phyloP scores from a whole-genome alignment of 2,329 filamentous ascomycete genomes.

The Emydomyces testavorans region DNA sequence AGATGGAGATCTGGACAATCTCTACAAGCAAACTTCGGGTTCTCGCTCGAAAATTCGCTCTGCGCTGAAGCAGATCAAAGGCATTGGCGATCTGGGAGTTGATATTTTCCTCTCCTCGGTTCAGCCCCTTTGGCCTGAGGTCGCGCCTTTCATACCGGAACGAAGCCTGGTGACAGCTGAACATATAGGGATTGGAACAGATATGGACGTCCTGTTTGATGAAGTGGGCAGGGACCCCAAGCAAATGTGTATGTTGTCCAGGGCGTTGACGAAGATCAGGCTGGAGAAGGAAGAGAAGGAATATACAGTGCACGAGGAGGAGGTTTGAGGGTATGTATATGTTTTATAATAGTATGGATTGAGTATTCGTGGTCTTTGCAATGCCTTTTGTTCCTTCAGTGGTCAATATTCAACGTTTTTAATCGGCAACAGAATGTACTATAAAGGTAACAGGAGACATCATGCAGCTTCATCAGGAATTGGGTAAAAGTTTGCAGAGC shows the following conservation, averaged over 20 bases:
- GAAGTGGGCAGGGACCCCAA: constrained; percentile 1
- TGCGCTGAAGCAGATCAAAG: constrained; percentile 6
- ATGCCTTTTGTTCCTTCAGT: no score
- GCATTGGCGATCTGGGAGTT: constrained; percentile 5
- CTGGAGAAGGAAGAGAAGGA: constrained; percentile 9
- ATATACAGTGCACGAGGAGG: constrained; percentile 1
- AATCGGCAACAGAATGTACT: no score
- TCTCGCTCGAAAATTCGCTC: neutral
- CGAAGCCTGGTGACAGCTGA: constrained; percentile 1
- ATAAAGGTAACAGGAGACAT: no score
- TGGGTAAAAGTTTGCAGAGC: no score
- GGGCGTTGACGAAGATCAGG: constrained; percentile 7
- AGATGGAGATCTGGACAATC: constrained; percentile 8
- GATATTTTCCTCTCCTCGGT: constrained; percentile 8
- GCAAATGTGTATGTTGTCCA: constrained; percentile 7
- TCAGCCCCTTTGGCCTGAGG: constrained; percentile 6
- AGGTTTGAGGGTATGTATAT: no score
- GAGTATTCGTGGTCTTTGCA: no score
- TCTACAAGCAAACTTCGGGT: neutral
- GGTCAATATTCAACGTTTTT: no score
- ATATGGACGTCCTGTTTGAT: constrained; percentile 4
- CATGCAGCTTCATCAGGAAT: no score
- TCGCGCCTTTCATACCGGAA: constrained; percentile 2
- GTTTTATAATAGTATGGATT: no score
- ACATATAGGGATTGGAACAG: constrained; percentile 5